Percentiles rank a stretch among this genome's conserved stretches.
Conservation (phyloP, 2,329 filamentous ascomycete genomes). For the Fusarium stilboides region DNA sequence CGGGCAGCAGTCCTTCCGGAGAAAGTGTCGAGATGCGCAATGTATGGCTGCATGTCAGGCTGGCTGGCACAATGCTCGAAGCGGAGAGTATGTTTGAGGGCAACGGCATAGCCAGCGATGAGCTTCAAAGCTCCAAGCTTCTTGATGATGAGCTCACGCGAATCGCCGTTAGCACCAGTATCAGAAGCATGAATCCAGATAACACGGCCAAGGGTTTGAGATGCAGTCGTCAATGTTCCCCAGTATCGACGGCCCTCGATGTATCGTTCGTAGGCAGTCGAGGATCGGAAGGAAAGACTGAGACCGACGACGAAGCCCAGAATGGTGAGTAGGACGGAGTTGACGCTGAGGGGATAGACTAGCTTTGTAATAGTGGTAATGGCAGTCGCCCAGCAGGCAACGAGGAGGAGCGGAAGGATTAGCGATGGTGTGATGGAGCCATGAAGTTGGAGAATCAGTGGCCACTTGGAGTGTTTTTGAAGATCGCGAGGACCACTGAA, state of each 20-base stretch:
- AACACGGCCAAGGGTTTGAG: slow-evolving; percentile 78
- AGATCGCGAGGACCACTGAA: slow-evolving; percentile 78
- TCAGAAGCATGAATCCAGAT: slow-evolving; percentile 86
- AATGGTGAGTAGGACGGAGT: slow-evolving; percentile 75
- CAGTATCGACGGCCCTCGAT: slow-evolving; percentile 75
- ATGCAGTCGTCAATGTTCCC: slow-evolving; percentile 72
- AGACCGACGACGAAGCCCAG: slow-evolving; percentile 87
- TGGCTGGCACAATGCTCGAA: slow-evolving; percentile 87
- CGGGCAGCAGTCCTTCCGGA: slow-evolving; percentile 63
- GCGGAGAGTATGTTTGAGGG: slow-evolving; percentile 85
- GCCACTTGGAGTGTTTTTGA: slow-evolving; percentile 81
- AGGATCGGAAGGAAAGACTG: slow-evolving; percentile 80
- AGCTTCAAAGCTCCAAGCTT: slow-evolving; percentile 84
- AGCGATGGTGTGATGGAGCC: slow-evolving; percentile 82
- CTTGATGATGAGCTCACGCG: slow-evolving; percentile 77
- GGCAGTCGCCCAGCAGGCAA: slow-evolving; percentile 75
- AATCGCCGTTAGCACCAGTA: slow-evolving; percentile 63
- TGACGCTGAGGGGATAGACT: slow-evolving; percentile 57
- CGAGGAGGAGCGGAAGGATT: slow-evolving; percentile 76
- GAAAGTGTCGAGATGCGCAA: slow-evolving; percentile 82
- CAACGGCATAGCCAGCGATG: slow-evolving; percentile 80
- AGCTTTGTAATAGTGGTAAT: slow-evolving; percentile 72
- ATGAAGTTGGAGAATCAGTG: slow-evolving; percentile 81
- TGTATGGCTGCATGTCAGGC: slow-evolving; percentile 77
- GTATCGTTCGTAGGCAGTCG: slow-evolving; percentile 83